Evolutionary conservation across 2,329 filamentous ascomycete genomes (phyloP).

Genomic region (Aspergillus jensenii): DNA sequence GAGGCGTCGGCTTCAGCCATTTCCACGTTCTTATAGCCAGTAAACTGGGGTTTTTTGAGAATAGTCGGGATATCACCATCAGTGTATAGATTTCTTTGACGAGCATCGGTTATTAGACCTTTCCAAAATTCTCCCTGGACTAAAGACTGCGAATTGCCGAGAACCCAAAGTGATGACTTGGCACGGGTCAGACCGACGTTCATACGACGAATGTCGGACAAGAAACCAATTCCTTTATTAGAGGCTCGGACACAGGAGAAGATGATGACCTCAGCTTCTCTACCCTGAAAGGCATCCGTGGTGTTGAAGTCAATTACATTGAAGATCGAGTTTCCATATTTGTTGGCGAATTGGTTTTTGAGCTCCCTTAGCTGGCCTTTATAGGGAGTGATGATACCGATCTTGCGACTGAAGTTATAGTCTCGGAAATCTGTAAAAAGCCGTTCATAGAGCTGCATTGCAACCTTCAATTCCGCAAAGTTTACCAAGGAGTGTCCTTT

Average conservation of each 20-base stretch:
- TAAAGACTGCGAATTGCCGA: conserved; percentile 86
- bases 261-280: conserved; percentile 97
- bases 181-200: conserved; percentile 97
- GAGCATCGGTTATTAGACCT: conserved; percentile 79
- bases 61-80: conserved; percentile 61
- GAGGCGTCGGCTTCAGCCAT: conserved; percentile 39
- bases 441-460: conserved; percentile 79
- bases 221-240: conserved; percentile 93
- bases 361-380: conserved; percentile 87
- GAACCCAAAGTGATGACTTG: conserved; percentile 93
- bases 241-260: conserved; percentile 97
- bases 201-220: conserved; percentile 98
- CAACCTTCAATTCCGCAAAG: conserved; percentile 78
- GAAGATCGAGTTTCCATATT: conserved; percentile 73
- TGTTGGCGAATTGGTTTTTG: conserved; percentile 68
- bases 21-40: conserved; percentile 44
- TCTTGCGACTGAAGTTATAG: conserved; percentile 74
- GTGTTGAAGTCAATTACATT: conserved; percentile 95
- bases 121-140: conserved; percentile 89
- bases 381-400: conserved; percentile 97
- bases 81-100: conserved; percentile 72
- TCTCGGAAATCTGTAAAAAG: conserved; percentile 70
- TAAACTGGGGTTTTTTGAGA: conserved; percentile 54
- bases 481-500: conserved; percentile 91
- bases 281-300: conserved; percentile 94